Conservation (phyloP, 352 stramenopile genomes). For the Pythium pyrilobum region DNA sequence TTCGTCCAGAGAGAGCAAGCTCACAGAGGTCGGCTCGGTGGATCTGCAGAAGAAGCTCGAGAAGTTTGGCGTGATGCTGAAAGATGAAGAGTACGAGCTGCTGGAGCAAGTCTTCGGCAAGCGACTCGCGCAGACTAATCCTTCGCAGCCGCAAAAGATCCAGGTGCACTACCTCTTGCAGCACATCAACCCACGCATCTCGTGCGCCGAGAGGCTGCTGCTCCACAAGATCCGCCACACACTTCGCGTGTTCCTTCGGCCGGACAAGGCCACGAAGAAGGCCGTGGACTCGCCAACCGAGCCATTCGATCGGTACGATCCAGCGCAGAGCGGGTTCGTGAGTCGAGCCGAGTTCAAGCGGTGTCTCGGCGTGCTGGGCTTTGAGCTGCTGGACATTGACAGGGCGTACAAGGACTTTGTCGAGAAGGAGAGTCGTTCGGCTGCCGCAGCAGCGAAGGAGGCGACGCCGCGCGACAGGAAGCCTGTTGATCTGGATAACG, state of each 20-base stretch:
- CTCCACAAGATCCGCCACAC: constrained; percentile 63
- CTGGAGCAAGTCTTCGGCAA: constrained; percentile 11
- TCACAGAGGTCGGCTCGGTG: constrained; percentile 10
- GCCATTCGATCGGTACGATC: constrained; percentile 59
- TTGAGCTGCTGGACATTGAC: constrained; percentile 64
- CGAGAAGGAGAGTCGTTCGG: constrained; percentile 11
- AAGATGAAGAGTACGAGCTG: constrained; percentile 10
- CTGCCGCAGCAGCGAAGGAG: too few relatives aligned
- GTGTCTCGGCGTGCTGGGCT: constrained; percentile 50
- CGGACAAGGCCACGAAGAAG: constrained; percentile 27
- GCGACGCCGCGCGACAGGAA: not conserved
- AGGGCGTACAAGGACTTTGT: constrained; percentile 44
- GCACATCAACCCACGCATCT: constrained; percentile 51
- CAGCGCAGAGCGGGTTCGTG: constrained; percentile 32
- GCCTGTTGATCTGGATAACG: constrained; percentile 30
- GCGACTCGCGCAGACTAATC: not conserved
- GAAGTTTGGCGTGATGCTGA: constrained; percentile 16
- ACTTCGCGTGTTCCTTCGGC: constrained; percentile 25
- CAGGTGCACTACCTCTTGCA: constrained; percentile 45
- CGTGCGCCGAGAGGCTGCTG: constrained; percentile 46
- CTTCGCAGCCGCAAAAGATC: constrained; percentile 3
- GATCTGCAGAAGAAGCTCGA: constrained; percentile 14
- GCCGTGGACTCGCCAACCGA: constrained; percentile 19
- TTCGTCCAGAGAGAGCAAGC: constrained; percentile 5
- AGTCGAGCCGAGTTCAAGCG: constrained; percentile 64